Percentiles rank a stretch among this genome's conserved stretches.
Evolutionary conservation across 164 flowering plant genomes (phyloP).

Genomic region (Aristolochia californica): DNA sequence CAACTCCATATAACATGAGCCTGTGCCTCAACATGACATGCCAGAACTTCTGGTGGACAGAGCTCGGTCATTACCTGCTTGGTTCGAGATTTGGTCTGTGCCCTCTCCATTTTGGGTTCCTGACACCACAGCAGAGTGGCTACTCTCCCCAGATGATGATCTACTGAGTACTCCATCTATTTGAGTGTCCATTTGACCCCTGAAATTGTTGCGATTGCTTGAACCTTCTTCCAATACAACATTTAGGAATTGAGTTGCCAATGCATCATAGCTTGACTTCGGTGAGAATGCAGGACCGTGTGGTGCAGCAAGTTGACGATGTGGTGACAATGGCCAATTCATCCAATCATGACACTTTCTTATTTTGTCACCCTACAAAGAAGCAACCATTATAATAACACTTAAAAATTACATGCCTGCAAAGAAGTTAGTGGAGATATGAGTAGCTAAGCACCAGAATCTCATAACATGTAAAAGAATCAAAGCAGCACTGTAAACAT

Average conservation of each 20-base stretch:
- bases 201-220: conserved; percentile 9
- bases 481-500: too few relatives aligned
- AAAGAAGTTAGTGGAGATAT: too few relatives aligned
- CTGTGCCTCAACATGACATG: conserved; percentile 10
- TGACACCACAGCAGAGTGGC: conserved; percentile 7
- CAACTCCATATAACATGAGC: not conserved
- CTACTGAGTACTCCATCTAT: conserved; percentile 12
- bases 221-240: conserved; percentile 28
- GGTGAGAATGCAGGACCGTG: conserved; percentile 13
- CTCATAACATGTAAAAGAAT: too few relatives aligned
- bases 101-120: conserved; percentile 17
- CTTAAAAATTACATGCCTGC: not conserved
- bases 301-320: conserved; percentile 9
- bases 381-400: not conserved
- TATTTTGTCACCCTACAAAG: conserved; percentile 50
- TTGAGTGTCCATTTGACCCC: conserved; percentile 13
- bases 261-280: conserved; percentile 11
- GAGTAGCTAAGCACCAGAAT: too few relatives aligned
- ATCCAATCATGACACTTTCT: conserved; percentile 50
- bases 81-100: conserved; percentile 2
- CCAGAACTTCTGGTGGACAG: conserved; percentile 2
- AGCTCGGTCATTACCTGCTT: conserved; percentile 10
- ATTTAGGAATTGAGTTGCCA: conserved; percentile 21
- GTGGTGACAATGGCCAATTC: conserved; percentile 31
- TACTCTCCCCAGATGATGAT: conserved; percentile 16